phyloP scores from a whole-genome alignment of 2,329 filamentous ascomycete species.

The Beauveria sp. region DNA sequence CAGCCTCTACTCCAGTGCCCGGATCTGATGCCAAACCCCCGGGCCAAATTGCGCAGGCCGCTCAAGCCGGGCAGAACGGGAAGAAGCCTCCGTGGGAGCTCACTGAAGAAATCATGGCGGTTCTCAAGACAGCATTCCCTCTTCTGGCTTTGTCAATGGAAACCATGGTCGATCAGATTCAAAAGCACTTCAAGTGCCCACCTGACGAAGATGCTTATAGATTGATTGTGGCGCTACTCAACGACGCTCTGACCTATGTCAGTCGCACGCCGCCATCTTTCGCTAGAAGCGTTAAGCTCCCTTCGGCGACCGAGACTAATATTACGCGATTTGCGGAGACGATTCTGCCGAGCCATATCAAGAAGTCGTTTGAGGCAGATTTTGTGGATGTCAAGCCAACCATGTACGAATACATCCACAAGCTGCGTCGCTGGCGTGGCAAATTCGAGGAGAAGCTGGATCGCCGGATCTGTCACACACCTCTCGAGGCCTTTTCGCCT shows the following conservation, averaged over 20 bases:
- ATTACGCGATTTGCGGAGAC: constrained; percentile 96
- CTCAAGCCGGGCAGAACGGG: constrained; percentile 25
- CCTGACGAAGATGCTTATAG: constrained; percentile 97
- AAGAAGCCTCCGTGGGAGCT: constrained; percentile 92
- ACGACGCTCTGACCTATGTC: constrained; percentile 90
- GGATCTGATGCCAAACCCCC: constrained; percentile 14
- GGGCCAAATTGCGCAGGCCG: constrained; percentile 7
- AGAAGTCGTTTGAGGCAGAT: constrained; percentile 94
- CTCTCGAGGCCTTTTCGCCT: constrained; percentile 78
- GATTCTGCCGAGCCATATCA: constrained; percentile 87
- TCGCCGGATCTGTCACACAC: constrained; percentile 62
- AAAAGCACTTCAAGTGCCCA: constrained; percentile 98
- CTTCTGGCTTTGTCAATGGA: constrained; percentile 96
- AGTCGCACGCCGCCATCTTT: constrained; percentile 81
- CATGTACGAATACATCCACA: constrained; percentile 98
- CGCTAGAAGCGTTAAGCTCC: constrained; percentile 84
- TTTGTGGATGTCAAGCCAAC: constrained; percentile 93
- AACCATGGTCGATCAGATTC: constrained; percentile 98
- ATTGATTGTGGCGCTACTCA: constrained; percentile 92
- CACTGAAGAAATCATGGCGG: constrained; percentile 90
- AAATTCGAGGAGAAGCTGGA: constrained; percentile 98
- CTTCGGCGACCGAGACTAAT: constrained; percentile 84
- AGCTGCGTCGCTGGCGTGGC: constrained; percentile 89
- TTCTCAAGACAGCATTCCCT: constrained; percentile 94
- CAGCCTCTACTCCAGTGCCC: constrained; percentile 18